Base-by-base conservation (phyloP, 306 rosid genomes). In the Herpetospermum pedunculosum region DNA sequence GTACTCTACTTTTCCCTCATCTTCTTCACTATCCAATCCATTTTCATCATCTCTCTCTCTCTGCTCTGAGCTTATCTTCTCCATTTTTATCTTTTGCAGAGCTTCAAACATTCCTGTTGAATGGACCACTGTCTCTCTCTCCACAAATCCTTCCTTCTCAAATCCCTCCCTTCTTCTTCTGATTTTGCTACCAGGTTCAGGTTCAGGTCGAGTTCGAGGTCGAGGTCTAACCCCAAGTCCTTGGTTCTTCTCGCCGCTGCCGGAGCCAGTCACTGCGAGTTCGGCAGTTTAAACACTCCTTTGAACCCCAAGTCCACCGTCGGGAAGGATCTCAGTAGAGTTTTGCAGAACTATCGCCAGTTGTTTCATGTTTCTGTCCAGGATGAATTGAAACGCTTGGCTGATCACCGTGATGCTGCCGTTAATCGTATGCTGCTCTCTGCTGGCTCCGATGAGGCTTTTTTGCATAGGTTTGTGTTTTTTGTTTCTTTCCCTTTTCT, bases 261-360 rank as follows among this genome's bases (percentile, higher is more conserved):
- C 28, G 84, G 87, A 1, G 76, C 87, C 8, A 79, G 87, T 43
- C 85, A 75, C 79, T 83, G 84, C 26, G 82, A 86, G 76, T 81
- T 77, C 25, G 75, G 88, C 25, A 88, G 92, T 79, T 73, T 91
- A 15, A 88, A 88, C 76, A 82, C 92, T 32, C 99, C 99, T 7
- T 77, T 94, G 48, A 85, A 83, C 62, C 89, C 91, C 10, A 80
- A 86, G 48, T 85, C 99, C 15, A 53, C 70, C 38, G 83, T 78
- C 18, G 99, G 97, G 0, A 88, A 83, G 76, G 88, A 79, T 47
- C 85, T 95, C 1, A 77, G 82, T 46, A 59, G 86, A 3, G 97
- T 95, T 3, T 46, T 95, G 77, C 99, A 88, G 81, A 91, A 95
- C 58, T 96, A 91, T n/a, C 85, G 88, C 16, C 91, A 83, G 77